Conservation (phyloP, 495 filamentous ascomycete species). For the Bacidia rubella region DNA sequence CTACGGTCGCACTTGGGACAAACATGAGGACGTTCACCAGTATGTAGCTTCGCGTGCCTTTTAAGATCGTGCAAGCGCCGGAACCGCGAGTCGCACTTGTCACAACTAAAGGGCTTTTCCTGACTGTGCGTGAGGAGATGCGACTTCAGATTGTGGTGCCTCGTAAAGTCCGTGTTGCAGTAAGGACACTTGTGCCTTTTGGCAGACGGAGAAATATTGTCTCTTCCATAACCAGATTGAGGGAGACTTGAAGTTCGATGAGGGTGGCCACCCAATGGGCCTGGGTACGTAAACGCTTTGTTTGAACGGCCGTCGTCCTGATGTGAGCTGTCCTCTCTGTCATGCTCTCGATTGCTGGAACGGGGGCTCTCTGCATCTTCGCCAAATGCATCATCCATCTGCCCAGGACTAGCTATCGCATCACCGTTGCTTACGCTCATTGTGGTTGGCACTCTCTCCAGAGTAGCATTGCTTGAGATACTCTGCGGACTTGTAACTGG, state of each 20-base stretch:
- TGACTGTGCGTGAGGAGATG: constrained; percentile 97
- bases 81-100: constrained; percentile 80
- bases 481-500: constrained; percentile 21
- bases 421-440: constrained; percentile 15
- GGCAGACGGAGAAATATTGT: constrained; percentile 53
- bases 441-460: constrained; percentile 9
- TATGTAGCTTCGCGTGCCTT: constrained; percentile 90
- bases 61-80: constrained; percentile 90
- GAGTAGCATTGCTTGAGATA: constrained; percentile 17
- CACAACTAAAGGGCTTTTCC: constrained; percentile 91
- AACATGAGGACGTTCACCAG: constrained; percentile 86
- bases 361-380: constrained; percentile 14
- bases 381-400: constrained; percentile 13
- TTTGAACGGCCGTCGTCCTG: constrained; percentile 33
- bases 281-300: constrained; percentile 41
- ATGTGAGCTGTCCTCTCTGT: constrained; percentile 19
- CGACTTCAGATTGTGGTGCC: constrained; percentile 98
- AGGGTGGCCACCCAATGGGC: constrained; percentile 29
- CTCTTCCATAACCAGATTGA: constrained; percentile 46
- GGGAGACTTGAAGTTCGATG: constrained; percentile 57
- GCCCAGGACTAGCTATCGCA: constrained; percentile 20
- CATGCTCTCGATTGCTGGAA: not conserved
- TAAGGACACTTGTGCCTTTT: constrained; percentile 96
- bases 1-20: constrained; percentile 87
- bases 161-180: constrained; percentile 90